Evolutionary conservation across 1,139 yeast species (phyloP).

Genomic region (Arxiozyma heterogenica): DNA sequence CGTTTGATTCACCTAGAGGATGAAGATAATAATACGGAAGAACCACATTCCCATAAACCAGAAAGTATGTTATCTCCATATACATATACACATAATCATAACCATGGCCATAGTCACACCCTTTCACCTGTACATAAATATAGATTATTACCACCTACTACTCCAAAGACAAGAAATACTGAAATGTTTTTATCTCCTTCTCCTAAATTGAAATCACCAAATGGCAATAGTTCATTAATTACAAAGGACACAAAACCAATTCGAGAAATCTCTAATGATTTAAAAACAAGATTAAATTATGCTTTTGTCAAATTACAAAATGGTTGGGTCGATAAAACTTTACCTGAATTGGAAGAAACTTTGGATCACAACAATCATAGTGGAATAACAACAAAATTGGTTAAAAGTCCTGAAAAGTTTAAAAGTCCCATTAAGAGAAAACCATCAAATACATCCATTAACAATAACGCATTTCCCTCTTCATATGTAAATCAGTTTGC

Average conservation of each 20-base stretch:
- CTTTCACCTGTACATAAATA: conserved; percentile 4
- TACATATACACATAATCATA: background rate
- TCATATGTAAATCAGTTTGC: conserved; percentile 18
- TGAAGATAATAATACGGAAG: background rate
- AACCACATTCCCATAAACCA: background rate
- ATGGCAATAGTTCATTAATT: conserved; percentile 12
- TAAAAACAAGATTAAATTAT: conserved; percentile 38
- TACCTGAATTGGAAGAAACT: conserved; percentile 32
- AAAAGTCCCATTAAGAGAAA: background rate
- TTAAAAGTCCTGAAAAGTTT: background rate
- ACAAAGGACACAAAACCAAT: conserved; percentile 31
- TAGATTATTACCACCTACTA: conserved; percentile 29
- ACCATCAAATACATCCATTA: background rate
- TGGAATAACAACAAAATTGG: conserved; percentile 5
- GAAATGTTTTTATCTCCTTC: conserved; percentile 31
- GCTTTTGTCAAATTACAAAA: conserved; percentile 40
- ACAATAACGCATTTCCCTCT: conserved; percentile 2
- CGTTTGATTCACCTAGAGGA: background rate
- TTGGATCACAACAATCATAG: conserved; percentile 11
- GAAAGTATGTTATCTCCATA: background rate
- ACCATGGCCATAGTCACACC: background rate
- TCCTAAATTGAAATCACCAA: conserved; percentile 33
- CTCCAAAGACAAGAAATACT: conserved; percentile 30
- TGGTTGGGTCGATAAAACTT: conserved; percentile 34
- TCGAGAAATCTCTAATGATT: conserved; percentile 35